Evolutionary conservation across 2,329 filamentous ascomycete genomes (phyloP), one percentile per base, ranked within the genome.

Genomic region (Aspergillus luchuensis): DNA sequence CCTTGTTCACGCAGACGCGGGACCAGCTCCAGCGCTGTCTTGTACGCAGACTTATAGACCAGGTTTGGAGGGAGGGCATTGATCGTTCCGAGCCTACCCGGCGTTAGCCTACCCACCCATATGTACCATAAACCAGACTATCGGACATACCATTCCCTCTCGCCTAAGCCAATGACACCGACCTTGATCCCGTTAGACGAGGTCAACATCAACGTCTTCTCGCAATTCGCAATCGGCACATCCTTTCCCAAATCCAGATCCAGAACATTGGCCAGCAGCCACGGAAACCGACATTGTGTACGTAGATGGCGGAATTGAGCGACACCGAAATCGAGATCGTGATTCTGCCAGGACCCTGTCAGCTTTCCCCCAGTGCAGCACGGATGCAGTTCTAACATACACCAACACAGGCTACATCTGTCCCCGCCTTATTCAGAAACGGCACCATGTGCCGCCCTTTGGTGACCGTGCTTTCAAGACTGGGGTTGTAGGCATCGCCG

Each of bases 391-490:
- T 25, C 17, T 36, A 2, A 58, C 87, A 71, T 81, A 92, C 89
- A 61, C 92, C 92, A 53, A 96, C 83, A 73, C 91, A 93, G n/a
- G 92, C 89, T 47, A 89, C 90, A 72, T 91, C 85, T 0, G 91
- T 95, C 4, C 88, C 87, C 66, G 92, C 86, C 23, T 83, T 81
- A 74, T 97, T 96, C 49, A 97, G 78, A 8, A 95, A 84, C 0
- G 91, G 89, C 8, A 96, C 88, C 93, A 97, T 97, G 76, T 97
- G 93, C 66, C 87, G 73, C 82, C 91, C 92, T 79, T 97, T 97
- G 2, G 92, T 97, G 36, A 97, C 88, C 17, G 89, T 91, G 69
- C 90, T 94, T 77, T 97, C 92, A 60, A 97, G 79, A 69, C 91
- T 94, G 0, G 93, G 92, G 73, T 97, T 97, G 78, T 95, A 97